Base-by-base conservation (phyloP, 208 protist species). In the Crithidia fasciculata region DNA sequence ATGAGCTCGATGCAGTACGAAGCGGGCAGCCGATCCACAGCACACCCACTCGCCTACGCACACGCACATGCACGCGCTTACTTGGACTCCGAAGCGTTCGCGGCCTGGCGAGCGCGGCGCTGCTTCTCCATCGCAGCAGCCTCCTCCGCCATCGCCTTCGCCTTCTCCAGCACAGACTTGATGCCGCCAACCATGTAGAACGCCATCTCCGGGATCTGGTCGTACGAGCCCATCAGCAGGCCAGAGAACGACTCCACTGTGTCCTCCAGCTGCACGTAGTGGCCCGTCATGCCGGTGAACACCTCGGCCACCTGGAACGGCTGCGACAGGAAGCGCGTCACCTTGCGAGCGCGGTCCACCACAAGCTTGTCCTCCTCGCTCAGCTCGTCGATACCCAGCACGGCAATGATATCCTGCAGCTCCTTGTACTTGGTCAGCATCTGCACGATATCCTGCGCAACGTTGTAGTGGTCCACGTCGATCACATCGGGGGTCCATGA, bases 381-480 rank as follows among this genome's bases (percentile, higher is more conserved):
- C 61, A 99, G 87, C 92, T 99, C 98, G 69, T 99, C 98, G 92
- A 99, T 99, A 92, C 98, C 98, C 16, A 99, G 90, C 92, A 99
- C 99, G 64, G 98, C 98, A 96, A 99, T 99, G 84, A 99, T 99
- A 82, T 99, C 98, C 91, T 99, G 98, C 39, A 99, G 89, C 59
- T 97, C 94, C 86, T 99, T 98, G 93, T 99, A 99, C 84, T 99
- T 97, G 87, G 99, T 98, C 45, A 99, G 90, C 74, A 98, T 97
- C 87, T 99, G 96, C 83, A 98, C 96, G 47, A 99, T 95, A 63
- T 87, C 82, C 85, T 97, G 96, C n/a, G 98, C 98, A 69, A 98
- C 86, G 64, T 95, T 95, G 92, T 99, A 99, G 93, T 99, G 98
- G 76, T 99, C 96, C 37, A 96, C 85, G 72, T 96, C 96, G 77